Conservation (phyloP, 2,329 filamentous ascomycete genomes). For the Trichothecium sympodiale region DNA sequence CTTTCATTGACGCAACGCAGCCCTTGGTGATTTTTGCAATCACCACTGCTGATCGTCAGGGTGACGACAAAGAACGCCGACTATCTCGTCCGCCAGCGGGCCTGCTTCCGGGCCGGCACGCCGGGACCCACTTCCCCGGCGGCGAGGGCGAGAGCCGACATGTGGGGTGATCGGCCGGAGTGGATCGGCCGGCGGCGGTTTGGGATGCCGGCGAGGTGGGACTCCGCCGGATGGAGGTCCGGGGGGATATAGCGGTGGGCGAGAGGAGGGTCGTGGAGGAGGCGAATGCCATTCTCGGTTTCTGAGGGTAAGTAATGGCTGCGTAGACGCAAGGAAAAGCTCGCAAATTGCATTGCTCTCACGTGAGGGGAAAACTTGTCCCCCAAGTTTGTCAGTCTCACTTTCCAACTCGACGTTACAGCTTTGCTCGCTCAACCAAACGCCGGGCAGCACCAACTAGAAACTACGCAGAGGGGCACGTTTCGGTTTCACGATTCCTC, state of each 20-base stretch:
- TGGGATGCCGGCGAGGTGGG: conserved; percentile 26
- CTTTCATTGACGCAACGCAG: too few relatives aligned
- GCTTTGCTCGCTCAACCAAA: too few relatives aligned
- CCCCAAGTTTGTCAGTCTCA: too few relatives aligned
- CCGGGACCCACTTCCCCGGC: conserved; percentile 60
- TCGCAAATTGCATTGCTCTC: too few relatives aligned
- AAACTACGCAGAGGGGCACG: too few relatives aligned
- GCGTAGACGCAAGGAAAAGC: too few relatives aligned
- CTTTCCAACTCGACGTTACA: too few relatives aligned
- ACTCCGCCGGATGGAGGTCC: conserved; percentile 23
- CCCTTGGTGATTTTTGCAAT: too few relatives aligned
- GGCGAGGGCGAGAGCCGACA: conserved; percentile 55
- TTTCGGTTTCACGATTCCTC: too few relatives aligned
- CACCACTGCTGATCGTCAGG: too few relatives aligned
- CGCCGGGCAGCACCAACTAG: too few relatives aligned
- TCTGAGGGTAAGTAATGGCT: conserved; percentile 14
- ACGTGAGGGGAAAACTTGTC: too few relatives aligned
- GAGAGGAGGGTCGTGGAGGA: conserved; percentile 21
- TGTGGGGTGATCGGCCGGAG: conserved; percentile 31
- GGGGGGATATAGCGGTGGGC: conserved; percentile 6
- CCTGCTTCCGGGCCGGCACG: conserved; percentile 57
- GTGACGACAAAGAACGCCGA: conserved; percentile 63
- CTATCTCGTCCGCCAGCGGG: conserved; percentile 39
- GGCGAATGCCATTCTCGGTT: conserved; percentile 34
- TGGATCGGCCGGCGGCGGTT: conserved; percentile 17